phyloP scores from a whole-genome alignment of 1,284 basidiomycete species.

The Naganishia sp. region DNA sequence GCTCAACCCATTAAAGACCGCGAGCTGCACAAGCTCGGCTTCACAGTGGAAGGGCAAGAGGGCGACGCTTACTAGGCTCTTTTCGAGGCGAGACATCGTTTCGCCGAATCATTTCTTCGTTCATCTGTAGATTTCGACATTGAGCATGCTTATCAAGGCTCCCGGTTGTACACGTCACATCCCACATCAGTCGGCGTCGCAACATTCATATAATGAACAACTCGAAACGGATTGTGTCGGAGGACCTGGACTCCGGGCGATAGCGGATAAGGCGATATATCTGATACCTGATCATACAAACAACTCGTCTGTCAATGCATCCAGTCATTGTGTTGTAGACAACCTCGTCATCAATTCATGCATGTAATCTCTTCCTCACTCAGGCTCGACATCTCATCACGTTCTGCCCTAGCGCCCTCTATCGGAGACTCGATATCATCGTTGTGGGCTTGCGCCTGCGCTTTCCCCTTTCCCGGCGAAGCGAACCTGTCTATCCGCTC shows the following conservation, averaged over 20 bases:
- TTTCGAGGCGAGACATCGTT: not conserved
- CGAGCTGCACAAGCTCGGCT: conserved; percentile 49
- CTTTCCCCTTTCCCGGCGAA: not conserved
- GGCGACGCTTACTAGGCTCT: conserved; percentile 53
- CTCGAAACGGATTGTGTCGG: too few species aligned
- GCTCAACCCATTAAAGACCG: conserved; percentile 47
- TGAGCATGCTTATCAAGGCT: conserved; percentile 30
- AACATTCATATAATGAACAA: too few species aligned
- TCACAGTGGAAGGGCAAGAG: conserved; percentile 52
- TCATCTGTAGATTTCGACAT: conserved; percentile 11
- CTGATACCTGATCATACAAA: too few species aligned
- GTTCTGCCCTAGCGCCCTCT: not conserved
- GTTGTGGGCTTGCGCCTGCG: not conserved
- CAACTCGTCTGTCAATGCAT: too few species aligned
- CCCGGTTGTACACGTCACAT: conserved; percentile 4
- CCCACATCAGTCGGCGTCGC: too few species aligned
- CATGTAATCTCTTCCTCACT: not conserved
- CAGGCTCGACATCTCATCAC: not conserved
- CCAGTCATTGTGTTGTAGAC: too few species aligned
- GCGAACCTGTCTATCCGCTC: conserved; percentile 1
- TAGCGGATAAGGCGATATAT: too few species aligned
- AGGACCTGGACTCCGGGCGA: too few species aligned
- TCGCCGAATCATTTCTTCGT: not conserved
- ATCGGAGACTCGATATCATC: conserved; percentile 19
- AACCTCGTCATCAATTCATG: too few species aligned